Conservation (phyloP, 371 early-diverging fungal species). For the Dichotomocladium elegans region DNA sequence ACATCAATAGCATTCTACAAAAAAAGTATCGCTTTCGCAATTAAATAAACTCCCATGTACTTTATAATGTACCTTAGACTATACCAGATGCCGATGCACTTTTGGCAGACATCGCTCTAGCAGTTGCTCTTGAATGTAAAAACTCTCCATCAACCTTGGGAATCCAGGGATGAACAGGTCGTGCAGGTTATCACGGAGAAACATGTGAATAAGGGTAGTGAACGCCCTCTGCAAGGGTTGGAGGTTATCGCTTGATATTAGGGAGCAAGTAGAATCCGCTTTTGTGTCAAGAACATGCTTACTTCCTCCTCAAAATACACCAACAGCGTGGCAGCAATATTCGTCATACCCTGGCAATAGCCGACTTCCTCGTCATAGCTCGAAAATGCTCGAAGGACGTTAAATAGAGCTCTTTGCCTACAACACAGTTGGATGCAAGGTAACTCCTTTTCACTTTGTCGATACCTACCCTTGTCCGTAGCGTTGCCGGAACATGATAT, state of each 20-base stretch:
- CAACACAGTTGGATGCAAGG: background rate
- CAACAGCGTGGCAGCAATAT: slow-evolving; percentile 85
- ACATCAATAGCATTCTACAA: slow-evolving; percentile 45
- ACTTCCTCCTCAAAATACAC: slow-evolving; percentile 92
- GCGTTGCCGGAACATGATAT: slow-evolving; percentile 64
- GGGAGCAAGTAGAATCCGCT: too few species aligned
- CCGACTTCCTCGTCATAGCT: slow-evolving; percentile 86
- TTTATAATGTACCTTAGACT: background rate
- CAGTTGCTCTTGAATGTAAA: slow-evolving; percentile 58
- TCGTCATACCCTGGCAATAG: slow-evolving; percentile 94
- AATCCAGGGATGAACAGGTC: slow-evolving; percentile 60
- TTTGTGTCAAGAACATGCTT: background rate
- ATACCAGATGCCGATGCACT: slow-evolving; percentile 49
- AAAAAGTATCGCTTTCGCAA: background rate
- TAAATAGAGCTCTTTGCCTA: slow-evolving; percentile 69
- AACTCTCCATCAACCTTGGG: slow-evolving; percentile 58
- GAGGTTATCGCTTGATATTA: too few species aligned
- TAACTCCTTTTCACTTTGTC: background rate
- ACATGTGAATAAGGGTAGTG: slow-evolving; percentile 50
- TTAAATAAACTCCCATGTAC: background rate
- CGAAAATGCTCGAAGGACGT: slow-evolving; percentile 86
- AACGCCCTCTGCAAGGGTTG: slow-evolving; percentile 47
- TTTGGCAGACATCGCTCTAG: slow-evolving; percentile 48
- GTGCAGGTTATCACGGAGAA: slow-evolving; percentile 49
- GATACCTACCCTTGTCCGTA: slow-evolving; percentile 58